Evolutionary conservation across 108 stramenopile species (phyloP).

Genomic region (Schizochytrium sp.): DNA sequence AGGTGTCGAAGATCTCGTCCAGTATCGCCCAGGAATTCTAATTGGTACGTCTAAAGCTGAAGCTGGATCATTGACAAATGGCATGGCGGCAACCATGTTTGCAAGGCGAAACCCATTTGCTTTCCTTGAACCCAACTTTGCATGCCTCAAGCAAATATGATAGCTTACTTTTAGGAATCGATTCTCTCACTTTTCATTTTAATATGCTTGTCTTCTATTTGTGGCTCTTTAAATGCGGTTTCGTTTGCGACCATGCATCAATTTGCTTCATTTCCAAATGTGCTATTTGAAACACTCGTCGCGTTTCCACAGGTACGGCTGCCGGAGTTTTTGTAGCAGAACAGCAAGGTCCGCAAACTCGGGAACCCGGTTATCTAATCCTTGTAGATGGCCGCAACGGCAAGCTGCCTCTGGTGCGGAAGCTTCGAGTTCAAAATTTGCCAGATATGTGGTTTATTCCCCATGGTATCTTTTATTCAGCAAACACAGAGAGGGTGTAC

Average conservation of each 20-base stretch:
- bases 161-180: too few species aligned
- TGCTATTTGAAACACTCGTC: too few species aligned
- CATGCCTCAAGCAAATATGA: too few species aligned
- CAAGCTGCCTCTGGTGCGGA: neutral
- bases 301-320: neutral
- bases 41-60: neutral
- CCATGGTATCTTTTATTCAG: slow-evolving; percentile 46
- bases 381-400: neutral
- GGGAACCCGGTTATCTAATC: neutral
- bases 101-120: neutral
- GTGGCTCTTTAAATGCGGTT: too few species aligned
- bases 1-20: slow-evolving; percentile 24
- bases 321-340: neutral
- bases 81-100: neutral
- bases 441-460: neutral
- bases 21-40: slow-evolving; percentile 24
- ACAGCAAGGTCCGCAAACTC: neutral
- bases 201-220: too few species aligned
- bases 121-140: too few species aligned
- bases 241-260: too few species aligned
- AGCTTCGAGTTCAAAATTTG: neutral
- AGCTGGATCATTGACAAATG: neutral
- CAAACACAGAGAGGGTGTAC: neutral
- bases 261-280: too few species aligned
- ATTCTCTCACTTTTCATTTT: too few species aligned